Conservation (phyloP, 2,329 filamentous ascomycete genomes). For the Paecilomyces dactylethromorphus region DNA sequence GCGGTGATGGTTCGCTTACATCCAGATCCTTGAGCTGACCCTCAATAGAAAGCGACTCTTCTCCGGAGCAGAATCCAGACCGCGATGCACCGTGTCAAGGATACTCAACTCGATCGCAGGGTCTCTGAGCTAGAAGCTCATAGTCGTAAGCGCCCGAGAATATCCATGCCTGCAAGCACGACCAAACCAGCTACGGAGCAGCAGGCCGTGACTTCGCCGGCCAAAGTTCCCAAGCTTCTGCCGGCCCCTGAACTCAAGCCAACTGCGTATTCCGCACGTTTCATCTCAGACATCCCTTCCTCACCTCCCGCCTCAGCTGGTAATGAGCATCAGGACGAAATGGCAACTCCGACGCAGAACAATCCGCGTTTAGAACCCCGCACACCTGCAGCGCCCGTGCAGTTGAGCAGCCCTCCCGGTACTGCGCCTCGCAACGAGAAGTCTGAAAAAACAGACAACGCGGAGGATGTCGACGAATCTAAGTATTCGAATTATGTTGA, state of each 20-base stretch:
- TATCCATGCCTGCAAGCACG: conserved; percentile 13
- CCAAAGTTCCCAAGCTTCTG: conserved; percentile 12
- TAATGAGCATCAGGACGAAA: conserved; percentile 8
- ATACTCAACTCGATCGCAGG: conserved; percentile 33
- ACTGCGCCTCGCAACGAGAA: conserved; percentile 15
- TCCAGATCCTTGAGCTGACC: conserved; percentile 7
- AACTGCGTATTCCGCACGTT: conserved; percentile 4
- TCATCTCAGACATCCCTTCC: conserved; percentile 9
- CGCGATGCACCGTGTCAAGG: conserved; percentile 33
- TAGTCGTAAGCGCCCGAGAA: conserved; percentile 26
- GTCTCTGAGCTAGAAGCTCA: conserved; percentile 35
- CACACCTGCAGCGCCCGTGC: conserved; percentile 22
- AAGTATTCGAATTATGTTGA: conserved; percentile 9
- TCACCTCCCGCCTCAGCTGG: conserved; percentile 9
- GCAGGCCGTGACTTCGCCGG: conserved; percentile 6
- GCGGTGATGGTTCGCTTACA: neutral
- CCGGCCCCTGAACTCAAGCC: conserved; percentile 9
- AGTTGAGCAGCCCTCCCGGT: conserved; percentile 28
- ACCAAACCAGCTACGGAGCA: neutral
- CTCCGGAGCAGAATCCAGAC: conserved; percentile 32
- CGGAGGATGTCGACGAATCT: neutral
- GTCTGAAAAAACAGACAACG: conserved; percentile 4
- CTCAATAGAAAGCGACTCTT: conserved; percentile 31
- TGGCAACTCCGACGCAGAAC: conserved; percentile 15
- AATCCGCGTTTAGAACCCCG: conserved; percentile 3